Evolutionary conservation across 495 filamentous ascomycete genomes (phyloP), one percentile per base, ranked within the genome.

Genomic region (Penicillium soppii): DNA sequence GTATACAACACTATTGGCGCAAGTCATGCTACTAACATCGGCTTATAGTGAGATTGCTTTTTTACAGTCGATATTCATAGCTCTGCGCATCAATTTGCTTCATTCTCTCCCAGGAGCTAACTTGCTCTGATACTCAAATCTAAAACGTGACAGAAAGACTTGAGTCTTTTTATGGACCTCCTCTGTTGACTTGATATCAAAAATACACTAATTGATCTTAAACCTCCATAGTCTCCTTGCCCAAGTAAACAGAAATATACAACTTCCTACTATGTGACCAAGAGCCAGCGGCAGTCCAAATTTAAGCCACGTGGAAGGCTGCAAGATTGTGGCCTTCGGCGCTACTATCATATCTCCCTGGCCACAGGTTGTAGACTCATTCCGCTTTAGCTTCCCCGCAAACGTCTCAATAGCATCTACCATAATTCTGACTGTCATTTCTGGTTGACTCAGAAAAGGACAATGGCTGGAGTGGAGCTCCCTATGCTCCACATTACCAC

Each of bases 331-430:
- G 15, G 37, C 33, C 23, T 17, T 21, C 2, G 59, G 56, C 19
- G 29, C 7, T 7, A 32, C 5, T 12, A 59, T 45, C 38, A 37
- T 27, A 8, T 32, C 45, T 1, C 16, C 36, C 43, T 22, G 5
- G 36, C 10, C 40, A 39, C 20, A n/a, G 6, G 6, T 9, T 2
- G 40, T 19, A 3, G 48, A 27, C 8, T 50, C 30, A 5, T 33
- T 16, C 7, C 44, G 9, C 19, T 15, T 36, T 9, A 29, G 19
- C 41, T 8, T 37, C 17, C 52, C 44, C 12, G 45, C 52, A 53
- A 67, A 69, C 6, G 58, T 57, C 23, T 46, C 48, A 16, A 69
- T 47, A 52, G 65, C 65, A 39, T 66, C 60, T 6, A 55, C 0
- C 3, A 71, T 52, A 32, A 68, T 62, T n/a, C n/a, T n/a, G 29